phyloP scores from a whole-genome alignment of 495 filamentous ascomycete genomes.

The Paragyromitra xinjiangensis region DNA sequence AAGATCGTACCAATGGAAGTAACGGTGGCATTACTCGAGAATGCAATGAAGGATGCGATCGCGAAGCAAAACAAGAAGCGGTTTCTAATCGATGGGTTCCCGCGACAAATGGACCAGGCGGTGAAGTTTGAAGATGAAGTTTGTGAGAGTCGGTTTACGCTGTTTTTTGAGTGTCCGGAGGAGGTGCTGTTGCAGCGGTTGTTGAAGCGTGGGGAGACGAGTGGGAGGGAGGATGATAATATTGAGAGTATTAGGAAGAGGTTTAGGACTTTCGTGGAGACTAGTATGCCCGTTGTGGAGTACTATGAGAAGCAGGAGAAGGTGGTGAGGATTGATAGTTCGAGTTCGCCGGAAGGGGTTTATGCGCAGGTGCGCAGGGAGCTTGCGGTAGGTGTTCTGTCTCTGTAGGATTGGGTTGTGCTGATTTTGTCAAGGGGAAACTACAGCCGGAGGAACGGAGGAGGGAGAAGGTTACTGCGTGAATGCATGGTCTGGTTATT shows the following conservation, averaged over 20 bases:
- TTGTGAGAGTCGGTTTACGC: conserved; percentile 78
- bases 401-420: background rate
- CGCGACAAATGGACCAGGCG: conserved; percentile 96
- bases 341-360: conserved; percentile 73
- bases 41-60: conserved; percentile 80
- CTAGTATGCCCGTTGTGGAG: conserved; percentile 95
- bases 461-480: conserved; percentile 14
- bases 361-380: conserved; percentile 71
- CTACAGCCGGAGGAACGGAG: conserved; percentile 20
- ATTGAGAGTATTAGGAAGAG: conserved; percentile 93
- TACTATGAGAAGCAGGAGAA: conserved; percentile 78
- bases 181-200: conserved; percentile 82
- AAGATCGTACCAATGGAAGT: conserved; percentile 98
- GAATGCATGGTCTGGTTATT: conserved; percentile 38
- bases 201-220: conserved; percentile 89
- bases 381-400: conserved; percentile 55
- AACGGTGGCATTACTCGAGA: conserved; percentile 90
- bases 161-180: conserved; percentile 93
- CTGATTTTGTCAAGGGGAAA: conserved; percentile 21
- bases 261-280: conserved; percentile 91
- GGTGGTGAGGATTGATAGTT: conserved; percentile 80
- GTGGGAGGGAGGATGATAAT: conserved; percentile 90
- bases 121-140: conserved; percentile 90
- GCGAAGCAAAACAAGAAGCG: conserved; percentile 61
- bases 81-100: conserved; percentile 96